phyloP scores from a whole-genome alignment of 2,329 filamentous ascomycete genomes.

The Trichoderma arundinaceum region DNA sequence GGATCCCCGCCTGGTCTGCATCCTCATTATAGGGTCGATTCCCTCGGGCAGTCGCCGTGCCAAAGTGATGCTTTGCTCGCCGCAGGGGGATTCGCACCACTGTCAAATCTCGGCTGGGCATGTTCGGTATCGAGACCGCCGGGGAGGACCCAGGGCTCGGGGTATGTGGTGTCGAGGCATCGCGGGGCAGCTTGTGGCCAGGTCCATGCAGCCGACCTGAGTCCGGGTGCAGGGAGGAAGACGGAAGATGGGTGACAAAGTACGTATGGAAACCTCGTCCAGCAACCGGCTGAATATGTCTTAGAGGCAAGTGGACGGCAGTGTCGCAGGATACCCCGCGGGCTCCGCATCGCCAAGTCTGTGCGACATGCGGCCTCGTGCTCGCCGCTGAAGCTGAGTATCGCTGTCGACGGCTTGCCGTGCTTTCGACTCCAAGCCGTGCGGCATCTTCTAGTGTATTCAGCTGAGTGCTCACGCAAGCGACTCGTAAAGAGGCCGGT shows the following conservation, averaged over 20 bases:
- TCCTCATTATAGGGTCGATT: slow-evolving; percentile 92
- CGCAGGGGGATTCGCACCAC: slow-evolving; percentile 93
- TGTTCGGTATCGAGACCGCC: slow-evolving; percentile 63
- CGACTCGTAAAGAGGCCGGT: slow-evolving; percentile 23
- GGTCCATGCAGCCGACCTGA: slow-evolving; percentile 66
- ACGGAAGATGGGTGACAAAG: slow-evolving; percentile 94
- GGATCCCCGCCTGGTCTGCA: slow-evolving; percentile 89
- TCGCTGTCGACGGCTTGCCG: slow-evolving; percentile 2
- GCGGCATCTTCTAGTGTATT: neutral
- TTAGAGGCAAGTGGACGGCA: slow-evolving; percentile 5
- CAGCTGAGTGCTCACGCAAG: neutral
- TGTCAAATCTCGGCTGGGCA: slow-evolving; percentile 76
- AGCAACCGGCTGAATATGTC: slow-evolving; percentile 27
- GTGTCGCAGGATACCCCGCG: slow-evolving; percentile 24
- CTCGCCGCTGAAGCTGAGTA: slow-evolving; percentile 12
- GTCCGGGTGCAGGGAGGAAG: slow-evolving; percentile 90
- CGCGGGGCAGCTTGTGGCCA: slow-evolving; percentile 84
- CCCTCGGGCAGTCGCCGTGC: slow-evolving; percentile 77
- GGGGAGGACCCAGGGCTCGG: slow-evolving; percentile 60
- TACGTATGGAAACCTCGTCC: slow-evolving; percentile 83
- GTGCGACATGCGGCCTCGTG: neutral
- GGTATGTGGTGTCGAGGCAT: slow-evolving; percentile 80
- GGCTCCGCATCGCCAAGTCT: slow-evolving; percentile 29
- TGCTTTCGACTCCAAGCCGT: neutral
- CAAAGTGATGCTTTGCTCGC: slow-evolving; percentile 96